Evolutionary conservation across 1,284 basidiomycete species (phyloP).

Genomic region (Boletus sp.): DNA sequence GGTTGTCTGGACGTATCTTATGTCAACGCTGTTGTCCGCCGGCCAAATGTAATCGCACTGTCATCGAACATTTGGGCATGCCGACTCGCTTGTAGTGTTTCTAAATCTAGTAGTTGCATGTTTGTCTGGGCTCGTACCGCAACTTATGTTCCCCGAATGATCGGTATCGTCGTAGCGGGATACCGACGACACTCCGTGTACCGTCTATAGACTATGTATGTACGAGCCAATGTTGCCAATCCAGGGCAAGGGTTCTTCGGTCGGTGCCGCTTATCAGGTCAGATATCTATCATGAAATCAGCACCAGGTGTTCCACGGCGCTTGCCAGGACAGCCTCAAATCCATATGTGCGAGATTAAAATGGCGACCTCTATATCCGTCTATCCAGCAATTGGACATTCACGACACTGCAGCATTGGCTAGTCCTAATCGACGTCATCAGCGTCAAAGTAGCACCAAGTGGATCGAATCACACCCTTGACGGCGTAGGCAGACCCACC

Average conservation of each 20-base stretch:
- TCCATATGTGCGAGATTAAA: neutral
- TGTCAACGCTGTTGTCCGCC: constrained; percentile 13
- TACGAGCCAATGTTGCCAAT: neutral
- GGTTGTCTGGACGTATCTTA: constrained; percentile 19
- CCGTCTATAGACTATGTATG: neutral
- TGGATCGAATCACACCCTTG: neutral
- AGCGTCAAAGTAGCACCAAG: too few relatives aligned
- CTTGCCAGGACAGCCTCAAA: neutral
- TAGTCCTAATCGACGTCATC: too few relatives aligned
- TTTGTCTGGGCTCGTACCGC: neutral
- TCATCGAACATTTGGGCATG: neutral
- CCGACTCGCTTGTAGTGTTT: neutral
- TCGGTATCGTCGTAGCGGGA: neutral
- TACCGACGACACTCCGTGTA: neutral
- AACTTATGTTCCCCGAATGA: neutral
- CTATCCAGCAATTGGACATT: neutral
- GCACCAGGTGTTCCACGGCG: neutral
- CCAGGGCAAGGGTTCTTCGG: constrained; percentile 1
- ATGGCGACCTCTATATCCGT: too few relatives aligned
- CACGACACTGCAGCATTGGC: too few relatives aligned
- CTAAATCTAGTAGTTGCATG: neutral
- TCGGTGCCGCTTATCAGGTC: neutral
- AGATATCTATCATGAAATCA: constrained; percentile 9
- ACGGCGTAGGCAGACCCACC: neutral
- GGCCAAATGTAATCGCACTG: neutral